Percentiles rank a stretch among this genome's conserved stretches.
Evolutionary conservation across 441 rosid genomes (phyloP).

Genomic region (Populus trichocarpa): DNA sequence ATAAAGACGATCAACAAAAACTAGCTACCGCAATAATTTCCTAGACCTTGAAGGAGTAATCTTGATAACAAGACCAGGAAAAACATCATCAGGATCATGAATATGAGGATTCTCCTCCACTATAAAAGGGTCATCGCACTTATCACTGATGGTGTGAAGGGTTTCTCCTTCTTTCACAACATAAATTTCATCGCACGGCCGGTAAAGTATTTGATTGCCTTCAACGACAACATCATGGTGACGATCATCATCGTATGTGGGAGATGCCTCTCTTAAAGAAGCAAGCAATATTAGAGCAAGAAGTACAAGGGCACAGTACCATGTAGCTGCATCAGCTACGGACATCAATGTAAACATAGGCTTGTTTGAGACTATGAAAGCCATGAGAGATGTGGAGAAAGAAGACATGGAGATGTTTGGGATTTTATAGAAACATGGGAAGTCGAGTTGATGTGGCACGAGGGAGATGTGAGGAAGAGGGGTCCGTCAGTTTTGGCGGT

Average conservation of each 20-base stretch:
- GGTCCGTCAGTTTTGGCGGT: conserved; percentile 27
- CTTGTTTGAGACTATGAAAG: conserved; percentile 9
- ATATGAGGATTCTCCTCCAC: conserved; percentile 61
- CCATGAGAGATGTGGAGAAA: conserved; percentile 9
- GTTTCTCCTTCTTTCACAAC: conserved; percentile 61
- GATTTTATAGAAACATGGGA: not conserved
- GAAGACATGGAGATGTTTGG: not conserved
- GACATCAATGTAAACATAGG: not conserved
- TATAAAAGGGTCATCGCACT: conserved; percentile 57
- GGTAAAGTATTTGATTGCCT: conserved; percentile 18
- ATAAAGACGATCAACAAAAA: not conserved
- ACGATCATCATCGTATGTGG: not conserved
- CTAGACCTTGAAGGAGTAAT: conserved; percentile 27
- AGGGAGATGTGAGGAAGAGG: conserved; percentile 18
- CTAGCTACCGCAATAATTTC: not conserved
- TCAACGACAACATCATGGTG: not conserved
- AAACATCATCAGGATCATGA: conserved; percentile 62
- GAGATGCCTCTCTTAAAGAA: conserved; percentile 15
- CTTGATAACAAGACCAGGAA: conserved; percentile 2
- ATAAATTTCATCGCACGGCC: conserved; percentile 52
- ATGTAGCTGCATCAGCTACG: conserved; percentile 34
- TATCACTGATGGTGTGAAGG: conserved; percentile 50
- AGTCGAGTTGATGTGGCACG: not conserved
- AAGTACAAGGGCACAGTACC: conserved; percentile 38
- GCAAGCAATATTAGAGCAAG: conserved; percentile 29